Base-by-base conservation (phyloP, 257 asterid species). In the Cinchona pubescens region DNA sequence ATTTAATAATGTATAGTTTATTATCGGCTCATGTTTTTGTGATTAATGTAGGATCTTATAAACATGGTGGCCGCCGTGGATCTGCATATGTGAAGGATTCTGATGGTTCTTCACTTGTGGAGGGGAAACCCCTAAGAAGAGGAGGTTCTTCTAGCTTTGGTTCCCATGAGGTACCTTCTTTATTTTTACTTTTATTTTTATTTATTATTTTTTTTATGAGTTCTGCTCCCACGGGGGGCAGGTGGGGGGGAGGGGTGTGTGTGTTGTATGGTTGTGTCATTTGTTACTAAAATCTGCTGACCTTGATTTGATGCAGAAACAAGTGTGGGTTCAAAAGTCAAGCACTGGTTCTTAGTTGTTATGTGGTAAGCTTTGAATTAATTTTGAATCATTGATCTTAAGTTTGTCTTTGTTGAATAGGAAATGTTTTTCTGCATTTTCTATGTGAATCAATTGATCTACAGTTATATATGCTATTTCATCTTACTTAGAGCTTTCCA, bases 261-360 rank as follows among this genome's bases (percentile, higher is more conserved):
- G 69, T 43, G 51, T 77, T 72, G 25, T 25, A 38, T 27, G n/a
- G n/a, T 70, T 49, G 32, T 72, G 40, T 23, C 19, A 42, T 68
- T 55, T 29, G 68, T 79, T 38, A 56, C 68, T 77, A 35, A 69
- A 42, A 37, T 68, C 29, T 32, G n/a, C 45, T 69, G 53, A 55
- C 48, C 55, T 14, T 82, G 67, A 56, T 75, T 71, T 75, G 64
- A 76, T 86, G 83, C 97, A 93, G 97, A 93, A 93, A 79, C 97
- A 90, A 87, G 95, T 93, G 76, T 91, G 98, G 98, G 95, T 93
- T 86, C 98, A 93, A 76, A 93, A 93, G 93, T 88, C 98, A 56
- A 84, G 92, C 83, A 85, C 97, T 56, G 96, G 93, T 62, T 85
- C 97, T 61, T 93, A 86, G 72, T 78, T 78, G 78, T 82, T 76